Evolutionary conservation across 371 early-diverging fungal genomes (phyloP).

Genomic region (Encephalitozoon intestinalis): DNA sequence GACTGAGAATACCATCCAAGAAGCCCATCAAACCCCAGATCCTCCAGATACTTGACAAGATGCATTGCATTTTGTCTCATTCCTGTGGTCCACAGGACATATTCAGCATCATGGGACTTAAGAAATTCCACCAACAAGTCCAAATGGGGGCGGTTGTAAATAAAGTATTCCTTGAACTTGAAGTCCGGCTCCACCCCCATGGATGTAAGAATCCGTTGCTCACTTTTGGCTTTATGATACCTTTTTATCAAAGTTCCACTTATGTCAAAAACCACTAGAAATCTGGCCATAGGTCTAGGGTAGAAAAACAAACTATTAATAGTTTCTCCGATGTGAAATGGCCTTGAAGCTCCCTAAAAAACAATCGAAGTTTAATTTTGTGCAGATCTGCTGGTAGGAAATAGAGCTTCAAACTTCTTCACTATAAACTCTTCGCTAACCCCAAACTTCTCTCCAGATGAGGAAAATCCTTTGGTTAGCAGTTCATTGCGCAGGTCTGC

Average conservation of each 20-base stretch:
- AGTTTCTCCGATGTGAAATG: not conserved
- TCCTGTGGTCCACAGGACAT: constrained; percentile 55
- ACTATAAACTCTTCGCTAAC: constrained; percentile 51
- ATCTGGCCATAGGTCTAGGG: not conserved
- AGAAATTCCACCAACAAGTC: constrained; percentile 34
- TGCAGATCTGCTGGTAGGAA: constrained; percentile 1
- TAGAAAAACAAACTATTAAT: constrained; percentile 6
- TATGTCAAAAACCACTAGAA: constrained; percentile 47
- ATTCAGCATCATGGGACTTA: constrained; percentile 25
- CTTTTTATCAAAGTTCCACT: constrained; percentile 43
- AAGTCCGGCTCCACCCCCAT: not conserved
- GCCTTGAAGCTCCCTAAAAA: not conserved
- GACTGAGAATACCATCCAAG: constrained; percentile 17
- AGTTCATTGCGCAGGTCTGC: constrained; percentile 39
- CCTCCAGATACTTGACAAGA: constrained; percentile 19
- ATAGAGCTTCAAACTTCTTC: constrained; percentile 52
- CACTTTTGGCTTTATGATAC: constrained; percentile 24
- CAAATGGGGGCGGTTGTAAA: constrained; percentile 46
- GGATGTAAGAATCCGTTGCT: not conserved
- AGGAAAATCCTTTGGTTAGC: constrained; percentile 44
- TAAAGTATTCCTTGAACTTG: not conserved
- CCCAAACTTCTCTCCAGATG: constrained; percentile 36
- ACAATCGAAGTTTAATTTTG: not conserved
- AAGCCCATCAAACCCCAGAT: constrained; percentile 23
- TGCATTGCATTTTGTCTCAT: constrained; percentile 46